phyloP scores from a whole-genome alignment of 208 protist genomes.

The Trypanosoma vivax region DNA sequence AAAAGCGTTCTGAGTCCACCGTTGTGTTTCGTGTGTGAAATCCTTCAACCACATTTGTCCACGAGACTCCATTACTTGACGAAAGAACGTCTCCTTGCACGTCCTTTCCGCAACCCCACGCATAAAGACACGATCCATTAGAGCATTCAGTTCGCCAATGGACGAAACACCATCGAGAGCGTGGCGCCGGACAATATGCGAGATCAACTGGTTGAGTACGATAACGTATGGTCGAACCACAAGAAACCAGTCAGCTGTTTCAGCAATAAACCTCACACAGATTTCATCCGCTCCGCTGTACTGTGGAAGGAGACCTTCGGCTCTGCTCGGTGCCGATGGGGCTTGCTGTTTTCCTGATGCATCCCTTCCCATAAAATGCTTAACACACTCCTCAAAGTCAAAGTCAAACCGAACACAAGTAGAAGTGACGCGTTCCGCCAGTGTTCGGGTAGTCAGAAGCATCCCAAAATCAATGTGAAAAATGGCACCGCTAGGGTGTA shows the following conservation, averaged over 20 bases:
- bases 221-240: slow-evolving; percentile 45
- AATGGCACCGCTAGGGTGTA: slow-evolving; percentile 57
- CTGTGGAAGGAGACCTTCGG: not conserved
- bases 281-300: not conserved
- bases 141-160: slow-evolving; percentile 6
- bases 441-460: slow-evolving; percentile 52
- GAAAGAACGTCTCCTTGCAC: slow-evolving; percentile 19
- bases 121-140: slow-evolving; percentile 22
- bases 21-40: slow-evolving; percentile 25
- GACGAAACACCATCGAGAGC: slow-evolving; percentile 16
- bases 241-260: slow-evolving; percentile 66
- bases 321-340: not conserved
- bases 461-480: slow-evolving; percentile 86
- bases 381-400: slow-evolving; percentile 23
- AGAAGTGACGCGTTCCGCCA: slow-evolving; percentile 29
- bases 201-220: slow-evolving; percentile 56
- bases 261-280: slow-evolving; percentile 33
- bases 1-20: slow-evolving; percentile 11
- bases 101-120: slow-evolving; percentile 15
- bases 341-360: not conserved
- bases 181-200: slow-evolving; percentile 43
- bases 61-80: slow-evolving; percentile 18
- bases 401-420: slow-evolving; percentile 25
- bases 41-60: slow-evolving; percentile 26
- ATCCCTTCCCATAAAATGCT: slow-evolving; percentile 15